Base-by-base conservation (phyloP, 2,329 filamentous ascomycete species). In the Colletotrichum lindemuthianum region DNA sequence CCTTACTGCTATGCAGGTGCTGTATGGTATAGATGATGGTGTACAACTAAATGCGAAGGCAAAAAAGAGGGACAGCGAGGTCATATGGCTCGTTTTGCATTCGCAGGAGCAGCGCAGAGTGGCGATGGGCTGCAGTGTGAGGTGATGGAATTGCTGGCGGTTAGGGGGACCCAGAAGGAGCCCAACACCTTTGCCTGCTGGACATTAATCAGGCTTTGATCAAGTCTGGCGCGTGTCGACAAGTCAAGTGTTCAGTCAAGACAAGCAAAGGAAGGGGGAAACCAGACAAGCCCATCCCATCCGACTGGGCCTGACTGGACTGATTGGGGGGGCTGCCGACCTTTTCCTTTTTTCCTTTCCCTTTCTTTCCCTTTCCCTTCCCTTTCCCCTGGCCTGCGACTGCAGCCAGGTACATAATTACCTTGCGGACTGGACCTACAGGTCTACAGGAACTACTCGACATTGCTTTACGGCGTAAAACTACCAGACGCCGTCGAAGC, bases 61-160 rank as follows among this genome's bases (percentile, higher is more conserved):
- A 41, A 33, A 50, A 57, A 66, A 64, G 48, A 64, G 53, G 63
- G 59, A 63, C 54, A 24, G 39, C 4, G 4, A 33, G 63, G 48
- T 51, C 63, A 45, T 64, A 32, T 59, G 24, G 24, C 24, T 24
- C 24, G 24, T 24, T 24, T 24, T 24, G 24, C 24, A 24, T 5
- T 24, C 24, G 24, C 24, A 24, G 24, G 24, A 24, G 59, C 53
- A 44, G 59, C 50, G 63, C 54, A 63, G 33, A 59, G 63, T 64
- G 59, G 63, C 59, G 50, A 59, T 48, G 41, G 63, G 34, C 39
- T n/a, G 50, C 13, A 43, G 32, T 48, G 24, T 24, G 24, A 52
- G 37, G 53, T 63, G 59, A 63, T 50, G 59, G 59, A 63, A 59
- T 58, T 24, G 24, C 24, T 24, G 53, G 44, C 16, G 49, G 41